Conservation (phyloP, 148 eudicot species). For the Vaccinium corymbosum region DNA sequence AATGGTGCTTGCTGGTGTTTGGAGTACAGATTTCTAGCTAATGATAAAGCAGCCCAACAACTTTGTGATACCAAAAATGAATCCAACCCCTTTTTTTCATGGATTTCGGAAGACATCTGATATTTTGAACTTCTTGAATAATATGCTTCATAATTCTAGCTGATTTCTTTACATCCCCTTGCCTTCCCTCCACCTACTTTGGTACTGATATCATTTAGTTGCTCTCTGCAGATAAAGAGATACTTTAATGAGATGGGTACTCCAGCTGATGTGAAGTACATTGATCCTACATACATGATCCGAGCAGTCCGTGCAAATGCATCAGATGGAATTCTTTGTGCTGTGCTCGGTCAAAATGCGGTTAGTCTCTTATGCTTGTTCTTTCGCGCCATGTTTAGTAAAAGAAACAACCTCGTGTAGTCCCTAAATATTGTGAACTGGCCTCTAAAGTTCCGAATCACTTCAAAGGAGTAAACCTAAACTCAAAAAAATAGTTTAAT, state of each 20-base stretch:
- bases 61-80: background rate
- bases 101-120: background rate
- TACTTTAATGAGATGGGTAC: conserved; percentile 69
- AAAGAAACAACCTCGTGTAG: background rate
- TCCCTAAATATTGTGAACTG: background rate
- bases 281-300: conserved; percentile 97
- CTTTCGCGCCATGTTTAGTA: background rate
- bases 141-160: background rate
- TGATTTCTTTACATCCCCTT: background rate
- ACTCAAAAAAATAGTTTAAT: background rate
- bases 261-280: conserved; percentile 92
- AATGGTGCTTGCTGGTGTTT: background rate
- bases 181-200: background rate
- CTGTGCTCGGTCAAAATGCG: conserved; percentile 98
- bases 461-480: background rate
- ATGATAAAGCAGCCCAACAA: background rate
- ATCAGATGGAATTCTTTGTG: conserved; percentile 94
- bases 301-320: conserved; percentile 99
- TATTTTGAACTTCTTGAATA: background rate
- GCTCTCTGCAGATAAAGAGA: conserved; percentile 53
- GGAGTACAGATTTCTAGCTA: background rate
- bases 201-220: background rate
- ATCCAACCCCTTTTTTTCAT: background rate
- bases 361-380: conserved; percentile 38
- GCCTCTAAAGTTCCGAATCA: background rate